phyloP scores from a whole-genome alignment of 2,329 filamentous ascomycete species.

The Aspergillus bombycis region DNA sequence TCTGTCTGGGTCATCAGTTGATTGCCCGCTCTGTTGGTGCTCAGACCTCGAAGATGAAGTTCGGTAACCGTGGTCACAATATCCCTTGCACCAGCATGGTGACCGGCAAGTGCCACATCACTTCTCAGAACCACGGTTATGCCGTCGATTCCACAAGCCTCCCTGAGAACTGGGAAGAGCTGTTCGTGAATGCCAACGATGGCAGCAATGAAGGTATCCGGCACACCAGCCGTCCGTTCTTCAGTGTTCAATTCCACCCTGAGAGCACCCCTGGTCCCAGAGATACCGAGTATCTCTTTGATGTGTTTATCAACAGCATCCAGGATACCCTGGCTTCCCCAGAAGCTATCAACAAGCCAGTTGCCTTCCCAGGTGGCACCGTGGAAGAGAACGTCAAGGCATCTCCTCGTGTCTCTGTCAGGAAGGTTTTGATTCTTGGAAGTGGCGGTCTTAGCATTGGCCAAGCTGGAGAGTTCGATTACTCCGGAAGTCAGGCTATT shows the following conservation, averaged over 20 bases:
- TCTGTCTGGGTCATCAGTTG: constrained; percentile 93
- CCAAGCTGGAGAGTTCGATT: constrained; percentile 97
- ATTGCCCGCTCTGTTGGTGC: constrained; percentile 87
- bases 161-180: constrained; percentile 80
- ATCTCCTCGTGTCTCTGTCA: constrained; percentile 79
- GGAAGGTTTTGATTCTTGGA: constrained; percentile 93
- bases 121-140: constrained; percentile 97
- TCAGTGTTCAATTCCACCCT: constrained; percentile 99
- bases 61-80: constrained; percentile 97
- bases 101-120: constrained; percentile 97
- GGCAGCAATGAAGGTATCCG: constrained; percentile 97
- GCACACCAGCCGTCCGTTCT: constrained; percentile 82
- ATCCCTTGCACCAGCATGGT: constrained; percentile 96
- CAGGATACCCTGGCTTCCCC: constrained; percentile 69
- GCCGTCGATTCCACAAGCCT: constrained; percentile 83
- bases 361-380: constrained; percentile 85
- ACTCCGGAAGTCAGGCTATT: constrained; percentile 97
- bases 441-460: constrained; percentile 96
- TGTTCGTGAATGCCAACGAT: constrained; percentile 98
- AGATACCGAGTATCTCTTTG: constrained; percentile 95
- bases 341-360: constrained; percentile 69
- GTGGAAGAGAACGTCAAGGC: constrained; percentile 75
- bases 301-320: constrained; percentile 91
- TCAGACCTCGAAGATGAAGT: constrained; percentile 94
- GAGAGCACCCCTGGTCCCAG: constrained; percentile 94